These are phyloP conservation scores for Mucor mucedo DNA, from an alignment of 371 early-diverging fungal species.

Conservation along the genomic window DNA sequence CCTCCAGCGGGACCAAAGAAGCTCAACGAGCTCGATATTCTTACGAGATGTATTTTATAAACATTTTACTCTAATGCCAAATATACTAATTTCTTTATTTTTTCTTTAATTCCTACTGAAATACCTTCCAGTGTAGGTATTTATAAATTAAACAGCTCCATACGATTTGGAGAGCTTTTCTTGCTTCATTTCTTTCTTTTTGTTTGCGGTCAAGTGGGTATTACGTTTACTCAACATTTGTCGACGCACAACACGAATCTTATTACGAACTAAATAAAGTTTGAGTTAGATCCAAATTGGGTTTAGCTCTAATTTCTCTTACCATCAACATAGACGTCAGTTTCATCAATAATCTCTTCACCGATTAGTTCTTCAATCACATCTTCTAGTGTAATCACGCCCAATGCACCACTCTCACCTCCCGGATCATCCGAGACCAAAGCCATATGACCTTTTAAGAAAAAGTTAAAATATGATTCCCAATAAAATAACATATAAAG, in stretches of 20 bases:
- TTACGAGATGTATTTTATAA: no score
- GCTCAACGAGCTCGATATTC: no score
- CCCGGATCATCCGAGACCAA: slow-evolving; percentile 69
- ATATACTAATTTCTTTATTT: no score
- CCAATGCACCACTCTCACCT: slow-evolving; percentile 65
- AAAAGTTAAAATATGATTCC: slow-evolving; percentile 60
- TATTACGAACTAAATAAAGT: slow-evolving; percentile 37
- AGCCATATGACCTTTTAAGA: slow-evolving; percentile 64
- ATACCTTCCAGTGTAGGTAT: no score
- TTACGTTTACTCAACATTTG: slow-evolving; percentile 34
- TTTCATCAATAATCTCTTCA: slow-evolving; percentile 93
- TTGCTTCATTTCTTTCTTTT: not conserved
- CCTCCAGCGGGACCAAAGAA: no score
- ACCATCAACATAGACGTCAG: slow-evolving; percentile 91
- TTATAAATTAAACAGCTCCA: slow-evolving; percentile 9
- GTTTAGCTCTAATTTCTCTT: not conserved
- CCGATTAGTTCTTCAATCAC: slow-evolving; percentile 97
- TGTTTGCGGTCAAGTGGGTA: slow-evolving; percentile 9
- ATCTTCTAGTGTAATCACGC: slow-evolving; percentile 96
- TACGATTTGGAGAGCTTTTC: slow-evolving; percentile 6
- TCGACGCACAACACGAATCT: slow-evolving; percentile 47
- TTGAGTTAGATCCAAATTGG: not conserved
- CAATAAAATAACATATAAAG: slow-evolving; percentile 8
- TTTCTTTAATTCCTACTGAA: no score
- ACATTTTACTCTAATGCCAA: no score